Evolutionary conservation across 2,329 filamentous ascomycete species (phyloP), one percentile per base, ranked within the genome.

Genomic region (Macrophomina pseudophaseolina): DNA sequence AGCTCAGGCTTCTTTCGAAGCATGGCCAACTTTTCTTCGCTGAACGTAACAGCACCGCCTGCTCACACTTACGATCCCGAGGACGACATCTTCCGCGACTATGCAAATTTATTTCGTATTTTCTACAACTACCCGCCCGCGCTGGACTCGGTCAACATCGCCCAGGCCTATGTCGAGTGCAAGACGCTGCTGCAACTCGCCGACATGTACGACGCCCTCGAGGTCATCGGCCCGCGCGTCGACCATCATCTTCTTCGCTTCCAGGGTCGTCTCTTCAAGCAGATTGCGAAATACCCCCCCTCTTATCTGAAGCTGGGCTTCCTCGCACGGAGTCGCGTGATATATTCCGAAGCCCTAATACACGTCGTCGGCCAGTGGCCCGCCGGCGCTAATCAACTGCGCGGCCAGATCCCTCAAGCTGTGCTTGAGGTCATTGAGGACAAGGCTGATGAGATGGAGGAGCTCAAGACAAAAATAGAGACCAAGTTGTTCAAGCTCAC

Each of bases 291-390:
- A 79, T 97, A 97, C 75, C 94, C 94, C 12, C 92, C 95, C 56
- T 93, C 90, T 68, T 98, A 97, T 75, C 86, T 97, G 56, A 94
- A 94, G 67, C 86, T 98, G 1, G 94, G 93, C 44, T 97, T 93
- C 73, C 85, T 97, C 49, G 90, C 93, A 8, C 88, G 92, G 52
- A 94, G 90, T 73, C 91, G 91, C 70, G 89, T 94, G 49, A 87
- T 90, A 67, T 91, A 94, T 75, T 80, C 80, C 33, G 85, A 98
- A 81, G 93, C 94, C 0, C 84, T 98, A 58, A 92, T 97, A 63
- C 94, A 98, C 74, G 93, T 97, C 0, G 94, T 97, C 0, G 94
- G 94, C 3, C 92, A 97, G 76, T 98, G 94, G 94, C 94, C 94
- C 0, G 83, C 87, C 0, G 93, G 91, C 16, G 87, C 93, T 72